A percentile compares a stretch with the other conserved stretches of the same genome.
Conservation (phyloP, 371 early-diverging fungal species). For the Mortierella sp. region DNA sequence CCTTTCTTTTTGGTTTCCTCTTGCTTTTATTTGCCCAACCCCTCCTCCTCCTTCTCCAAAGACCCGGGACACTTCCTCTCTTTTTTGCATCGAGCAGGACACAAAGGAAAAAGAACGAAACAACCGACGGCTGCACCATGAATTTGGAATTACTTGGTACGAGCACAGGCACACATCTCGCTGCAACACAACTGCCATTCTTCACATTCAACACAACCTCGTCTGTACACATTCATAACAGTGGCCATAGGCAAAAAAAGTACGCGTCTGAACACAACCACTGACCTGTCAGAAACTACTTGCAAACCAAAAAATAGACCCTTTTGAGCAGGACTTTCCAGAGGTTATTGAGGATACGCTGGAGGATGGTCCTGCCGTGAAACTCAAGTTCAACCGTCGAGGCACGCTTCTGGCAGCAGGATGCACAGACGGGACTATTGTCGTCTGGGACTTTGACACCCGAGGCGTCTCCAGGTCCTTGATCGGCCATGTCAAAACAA, state of each 20-base stretch:
- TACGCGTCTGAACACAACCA: neutral
- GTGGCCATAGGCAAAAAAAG: neutral
- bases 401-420: conserved; percentile 87
- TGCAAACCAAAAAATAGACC: conserved; percentile 66
- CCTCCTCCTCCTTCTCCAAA: neutral
- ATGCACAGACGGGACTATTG: conserved; percentile 83
- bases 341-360: conserved; percentile 83
- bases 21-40: neutral
- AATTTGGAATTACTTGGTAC: conserved; percentile 62
- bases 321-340: conserved; percentile 89
- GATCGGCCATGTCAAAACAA: conserved; percentile 77
- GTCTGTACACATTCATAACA: neutral
- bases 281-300: neutral
- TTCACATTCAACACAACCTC: neutral
- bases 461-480: conserved; percentile 80
- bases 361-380: conserved; percentile 80
- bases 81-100: neutral
- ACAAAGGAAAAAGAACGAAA: neutral
- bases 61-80: neutral
- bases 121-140: conserved; percentile 34
- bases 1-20: neutral
- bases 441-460: conserved; percentile 92
- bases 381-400: conserved; percentile 76
- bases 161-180: neutral
- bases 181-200: neutral